phyloP scores from a whole-genome alignment of 140 eudicot species.

The Erigeron philadelphicus region DNA sequence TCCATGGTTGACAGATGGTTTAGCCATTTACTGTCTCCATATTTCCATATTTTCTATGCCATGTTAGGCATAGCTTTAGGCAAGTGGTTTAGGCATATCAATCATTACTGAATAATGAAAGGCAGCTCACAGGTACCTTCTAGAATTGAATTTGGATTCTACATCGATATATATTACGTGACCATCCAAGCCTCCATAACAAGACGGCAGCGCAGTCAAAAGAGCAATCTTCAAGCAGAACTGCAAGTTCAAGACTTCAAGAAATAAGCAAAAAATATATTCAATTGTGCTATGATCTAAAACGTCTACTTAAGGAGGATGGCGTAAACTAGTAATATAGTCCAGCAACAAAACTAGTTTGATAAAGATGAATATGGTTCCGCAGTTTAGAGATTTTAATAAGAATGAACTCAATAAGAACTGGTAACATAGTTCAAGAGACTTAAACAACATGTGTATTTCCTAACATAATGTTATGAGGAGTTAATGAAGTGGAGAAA shows the following conservation, averaged over 20 bases:
- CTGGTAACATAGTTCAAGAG: background rate
- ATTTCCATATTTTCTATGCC: no score
- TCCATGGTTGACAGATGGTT: no score
- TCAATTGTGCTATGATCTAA: background rate
- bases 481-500: background rate
- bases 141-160: slow-evolving; percentile 86
- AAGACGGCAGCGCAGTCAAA: slow-evolving; percentile 66
- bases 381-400: background rate
- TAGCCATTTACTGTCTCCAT: no score
- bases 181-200: slow-evolving; percentile 76
- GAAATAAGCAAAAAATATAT: slow-evolving; percentile 9
- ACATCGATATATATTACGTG: slow-evolving; percentile 72
- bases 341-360: background rate
- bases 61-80: no score
- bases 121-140: slow-evolving; percentile 43
- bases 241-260: slow-evolving; percentile 35
- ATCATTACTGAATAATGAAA: no score
- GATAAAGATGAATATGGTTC: background rate
- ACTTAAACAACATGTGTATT: background rate
- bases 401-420: background rate
- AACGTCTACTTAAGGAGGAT: background rate
- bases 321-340: background rate
- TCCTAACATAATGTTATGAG: background rate
- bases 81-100: no score
- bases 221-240: slow-evolving; percentile 79